These are phyloP conservation scores for Tricholoma sp. DNA, from an alignment of 768 basidiomycete species.

Conservation along the genomic window DNA sequence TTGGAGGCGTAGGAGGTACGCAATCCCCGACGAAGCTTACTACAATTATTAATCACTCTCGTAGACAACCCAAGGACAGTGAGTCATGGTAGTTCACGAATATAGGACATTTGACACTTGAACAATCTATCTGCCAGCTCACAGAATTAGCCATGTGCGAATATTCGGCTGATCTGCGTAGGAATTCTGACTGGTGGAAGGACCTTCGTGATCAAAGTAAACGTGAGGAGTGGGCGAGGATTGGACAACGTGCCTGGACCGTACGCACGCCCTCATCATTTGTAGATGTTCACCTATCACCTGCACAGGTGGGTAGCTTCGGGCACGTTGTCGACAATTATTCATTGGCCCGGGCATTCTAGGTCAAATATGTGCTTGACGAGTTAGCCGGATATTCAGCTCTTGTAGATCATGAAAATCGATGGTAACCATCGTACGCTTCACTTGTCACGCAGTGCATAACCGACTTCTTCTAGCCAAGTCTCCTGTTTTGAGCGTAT, in stretches of 20 bases:
- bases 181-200: constrained; percentile 38
- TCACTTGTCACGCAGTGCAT: background rate
- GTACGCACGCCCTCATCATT: constrained; percentile 31
- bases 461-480: constrained; percentile 28
- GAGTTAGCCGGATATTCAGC: constrained; percentile 42
- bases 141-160: constrained; percentile 46
- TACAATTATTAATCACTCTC: background rate
- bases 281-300: constrained; percentile 28
- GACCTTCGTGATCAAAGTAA: constrained; percentile 17
- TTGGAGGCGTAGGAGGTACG: constrained; percentile 43
- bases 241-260: constrained; percentile 24
- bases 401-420: constrained; percentile 30
- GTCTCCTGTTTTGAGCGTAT: constrained; percentile 55
- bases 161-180: constrained; percentile 39
- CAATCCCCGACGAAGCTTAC: background rate
- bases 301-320: constrained; percentile 30
- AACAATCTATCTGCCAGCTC: constrained; percentile 26
- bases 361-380: constrained; percentile 46
- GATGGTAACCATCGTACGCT: constrained; percentile 27
- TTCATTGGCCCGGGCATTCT: background rate
- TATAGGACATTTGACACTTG: background rate
- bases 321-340: background rate
- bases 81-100: constrained; percentile 5
- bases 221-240: constrained; percentile 27
- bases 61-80: constrained; percentile 47